These are phyloP conservation scores for Aspergillus aculeatinus DNA, from an alignment of 2,329 filamentous ascomycete genomes.

Conservation along the genomic window DNA sequence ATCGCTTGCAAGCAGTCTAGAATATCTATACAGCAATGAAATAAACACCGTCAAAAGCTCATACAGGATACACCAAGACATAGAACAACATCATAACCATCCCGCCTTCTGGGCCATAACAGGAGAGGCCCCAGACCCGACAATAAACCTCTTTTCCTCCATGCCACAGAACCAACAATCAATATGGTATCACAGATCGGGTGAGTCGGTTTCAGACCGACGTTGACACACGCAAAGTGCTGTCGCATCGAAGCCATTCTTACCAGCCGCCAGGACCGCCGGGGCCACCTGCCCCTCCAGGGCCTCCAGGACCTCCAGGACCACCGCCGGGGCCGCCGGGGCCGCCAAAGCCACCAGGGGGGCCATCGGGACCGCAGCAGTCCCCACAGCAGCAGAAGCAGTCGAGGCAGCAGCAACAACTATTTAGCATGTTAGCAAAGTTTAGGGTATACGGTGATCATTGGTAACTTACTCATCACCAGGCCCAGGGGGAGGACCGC, in stretches of 20 bases:
- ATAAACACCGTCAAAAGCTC: too few relatives aligned
- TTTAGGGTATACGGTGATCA: neutral
- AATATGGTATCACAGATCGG: too few relatives aligned
- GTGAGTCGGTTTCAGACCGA: too few relatives aligned
- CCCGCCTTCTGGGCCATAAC: too few relatives aligned
- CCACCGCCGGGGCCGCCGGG: neutral
- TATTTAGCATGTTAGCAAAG: neutral
- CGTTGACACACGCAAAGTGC: too few relatives aligned
- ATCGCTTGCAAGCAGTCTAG: too few relatives aligned
- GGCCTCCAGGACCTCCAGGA: neutral
- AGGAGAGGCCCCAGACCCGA: too few relatives aligned
- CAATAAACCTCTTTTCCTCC: too few relatives aligned
- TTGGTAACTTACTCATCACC: conserved; percentile 8
- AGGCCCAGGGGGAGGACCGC: conserved; percentile 6
- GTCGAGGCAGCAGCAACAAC: conserved; percentile 11
- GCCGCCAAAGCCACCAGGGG: neutral
- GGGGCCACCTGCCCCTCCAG: neutral
- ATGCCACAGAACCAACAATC: too few relatives aligned
- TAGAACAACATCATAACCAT: too few relatives aligned
- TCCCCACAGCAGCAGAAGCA: conserved; percentile 9
- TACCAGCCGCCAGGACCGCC: conserved; percentile 9
- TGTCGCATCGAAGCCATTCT: neutral
- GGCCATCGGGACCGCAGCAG: conserved; percentile 7
- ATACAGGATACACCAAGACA: too few relatives aligned
- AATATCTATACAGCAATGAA: too few relatives aligned